Evolutionary conservation across 2,329 filamentous ascomycete genomes (phyloP).

Genomic region (Hypoxylon sp.): DNA sequence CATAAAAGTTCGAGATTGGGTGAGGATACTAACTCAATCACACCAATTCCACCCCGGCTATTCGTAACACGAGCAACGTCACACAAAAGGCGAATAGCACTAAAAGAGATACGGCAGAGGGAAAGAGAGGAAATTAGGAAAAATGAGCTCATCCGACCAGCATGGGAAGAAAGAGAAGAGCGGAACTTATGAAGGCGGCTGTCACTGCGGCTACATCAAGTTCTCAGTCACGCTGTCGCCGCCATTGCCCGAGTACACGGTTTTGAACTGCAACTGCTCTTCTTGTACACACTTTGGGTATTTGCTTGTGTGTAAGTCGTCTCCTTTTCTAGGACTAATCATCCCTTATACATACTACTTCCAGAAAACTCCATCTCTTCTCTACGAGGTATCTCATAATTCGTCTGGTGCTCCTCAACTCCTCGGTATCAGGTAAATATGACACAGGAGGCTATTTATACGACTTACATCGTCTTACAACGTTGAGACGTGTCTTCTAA

Average conservation of each 20-base stretch:
- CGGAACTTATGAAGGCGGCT: conserved; percentile 64
- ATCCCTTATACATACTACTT: background rate
- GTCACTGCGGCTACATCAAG: conserved; percentile 68
- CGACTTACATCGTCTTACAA: background rate
- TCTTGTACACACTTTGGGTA: conserved; percentile 67
- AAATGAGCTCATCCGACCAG: conserved; percentile 25
- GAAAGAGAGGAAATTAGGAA: background rate
- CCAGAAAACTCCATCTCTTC: background rate
- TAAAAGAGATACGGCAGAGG: background rate
- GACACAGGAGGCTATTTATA: background rate
- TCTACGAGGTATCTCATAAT: background rate
- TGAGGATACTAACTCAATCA: background rate
- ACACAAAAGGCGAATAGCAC: background rate
- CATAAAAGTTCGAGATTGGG: background rate
- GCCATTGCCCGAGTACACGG: conserved; percentile 61
- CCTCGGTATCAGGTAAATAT: background rate
- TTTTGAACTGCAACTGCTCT: conserved; percentile 69
- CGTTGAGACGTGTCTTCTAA: background rate
- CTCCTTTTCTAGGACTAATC: background rate
- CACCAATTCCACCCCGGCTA: background rate
- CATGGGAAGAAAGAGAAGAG: conserved; percentile 34
- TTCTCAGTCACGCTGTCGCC: conserved; percentile 65
- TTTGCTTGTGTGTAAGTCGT: conserved; percentile 62
- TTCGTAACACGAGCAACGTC: background rate
- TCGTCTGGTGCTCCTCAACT: background rate